Conservation (phyloP, 106 monocot species). For the Allium sativum region DNA sequence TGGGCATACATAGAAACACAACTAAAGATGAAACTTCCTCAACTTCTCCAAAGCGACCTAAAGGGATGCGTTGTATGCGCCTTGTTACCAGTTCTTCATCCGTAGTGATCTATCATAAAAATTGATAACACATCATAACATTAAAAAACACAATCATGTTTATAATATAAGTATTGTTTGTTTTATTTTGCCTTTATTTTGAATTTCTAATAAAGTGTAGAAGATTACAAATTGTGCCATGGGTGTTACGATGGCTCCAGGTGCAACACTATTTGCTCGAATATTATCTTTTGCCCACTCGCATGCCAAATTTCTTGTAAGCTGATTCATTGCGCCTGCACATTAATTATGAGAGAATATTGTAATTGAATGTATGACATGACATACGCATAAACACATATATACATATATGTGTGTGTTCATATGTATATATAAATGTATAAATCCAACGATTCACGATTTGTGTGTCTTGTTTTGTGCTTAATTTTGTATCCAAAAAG, state of each 20-base stretch:
- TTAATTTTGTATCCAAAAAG: no score
- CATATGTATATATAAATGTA: no score
- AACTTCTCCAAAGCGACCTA: background rate
- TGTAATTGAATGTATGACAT: no score
- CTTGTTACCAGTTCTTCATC: background rate
- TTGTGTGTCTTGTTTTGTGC: no score
- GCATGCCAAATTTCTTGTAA: background rate
- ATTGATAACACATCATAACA: background rate
- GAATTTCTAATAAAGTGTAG: background rate
- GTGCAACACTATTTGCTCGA: background rate
- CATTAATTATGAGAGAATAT: no score
- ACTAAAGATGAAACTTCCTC: background rate
- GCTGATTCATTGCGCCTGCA: constrained; percentile 1
- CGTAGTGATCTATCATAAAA: background rate
- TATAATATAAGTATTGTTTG: no score
- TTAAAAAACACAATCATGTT: no score
- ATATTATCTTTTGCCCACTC: no score
- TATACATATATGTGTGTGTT: no score
- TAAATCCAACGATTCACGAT: no score
- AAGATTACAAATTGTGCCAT: background rate
- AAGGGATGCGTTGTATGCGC: background rate
- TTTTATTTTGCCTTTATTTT: no score
- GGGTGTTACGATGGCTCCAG: background rate
- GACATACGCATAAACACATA: no score
- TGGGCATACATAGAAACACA: background rate